Base-by-base conservation (phyloP, 2,329 filamentous ascomycete species). In the Talaromyces sp. region DNA sequence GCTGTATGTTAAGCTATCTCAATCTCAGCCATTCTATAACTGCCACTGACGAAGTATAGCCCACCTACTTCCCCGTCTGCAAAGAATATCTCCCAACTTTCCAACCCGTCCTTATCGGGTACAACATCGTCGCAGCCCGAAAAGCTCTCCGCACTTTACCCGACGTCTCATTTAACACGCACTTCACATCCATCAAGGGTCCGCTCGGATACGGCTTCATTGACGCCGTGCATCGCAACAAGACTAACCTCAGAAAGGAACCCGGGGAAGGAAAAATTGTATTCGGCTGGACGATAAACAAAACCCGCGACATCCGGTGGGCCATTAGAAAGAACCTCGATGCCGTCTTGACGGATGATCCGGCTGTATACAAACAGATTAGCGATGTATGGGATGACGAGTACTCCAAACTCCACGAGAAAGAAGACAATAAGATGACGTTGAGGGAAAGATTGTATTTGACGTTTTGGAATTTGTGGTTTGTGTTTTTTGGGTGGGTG, bases 281-380 rank as follows among this genome's bases (percentile, higher is more conserved):
- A 4, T 89, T 90, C 71, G 85, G 88, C 0, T 98, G 94, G 94
- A 97, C 93, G 0, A 91, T 97, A 60, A 97, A 98, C 74, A 85
- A 90, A 15, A 85, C 86, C 68, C 82, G 83, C 59, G 86, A 88
- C 78, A 97, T 98, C 93, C 85, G 88, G 71, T 97, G 92, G 92
- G 85, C 87, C 68, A 86, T 96, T 38, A 77, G 82, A 31, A 79
- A 85, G 49, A 75, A 77, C 2, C 80, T 96, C 1, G 91, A 96
- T 70, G 93, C 91, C 0, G 89, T 97, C 4, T 88, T 97, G 62
- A 96, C 93, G 0, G 93, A 97, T 73, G 88, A 97, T 70, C 91
- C 91, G 1, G 85, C 85, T 73, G 6, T 40, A 19, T 67, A 58
- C 22, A 61, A 56, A 10, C 47, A 43, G 5, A 64, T 68, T 7